Percentiles rank a stretch among this genome's conserved stretches.
These are phyloP conservation scores for Ceratocystiopsis sp. DNA, from an alignment of 2,329 filamentous ascomycete species.

Conservation along the genomic window DNA sequence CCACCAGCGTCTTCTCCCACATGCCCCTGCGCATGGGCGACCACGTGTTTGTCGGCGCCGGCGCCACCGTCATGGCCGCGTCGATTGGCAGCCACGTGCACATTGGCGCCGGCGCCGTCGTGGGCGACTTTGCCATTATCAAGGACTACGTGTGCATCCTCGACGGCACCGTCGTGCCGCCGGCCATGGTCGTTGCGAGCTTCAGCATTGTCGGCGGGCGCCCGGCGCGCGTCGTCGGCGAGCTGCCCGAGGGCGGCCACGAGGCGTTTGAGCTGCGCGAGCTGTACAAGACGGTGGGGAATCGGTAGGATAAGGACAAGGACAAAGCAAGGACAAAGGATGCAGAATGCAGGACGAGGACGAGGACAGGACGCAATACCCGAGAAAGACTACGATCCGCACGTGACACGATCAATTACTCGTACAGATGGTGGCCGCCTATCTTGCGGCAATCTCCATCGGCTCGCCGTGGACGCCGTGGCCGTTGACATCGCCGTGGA, in stretches of 20 bases:
- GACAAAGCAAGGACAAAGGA: no score
- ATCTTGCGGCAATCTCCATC: conserved; percentile 7
- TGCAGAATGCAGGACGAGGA: no score
- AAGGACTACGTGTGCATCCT: conserved; percentile 86
- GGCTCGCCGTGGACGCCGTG: not conserved
- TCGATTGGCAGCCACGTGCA: conserved; percentile 72
- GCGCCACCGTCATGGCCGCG: conserved; percentile 65
- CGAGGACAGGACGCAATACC: no score
- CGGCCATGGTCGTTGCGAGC: conserved; percentile 82
- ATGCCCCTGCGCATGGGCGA: conserved; percentile 87
- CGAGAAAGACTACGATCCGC: no score
- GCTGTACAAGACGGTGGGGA: conserved; percentile 46
- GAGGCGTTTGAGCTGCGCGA: conserved; percentile 48
- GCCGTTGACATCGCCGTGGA: no score
- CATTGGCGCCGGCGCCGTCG: conserved; percentile 58
- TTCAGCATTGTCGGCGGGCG: conserved; percentile 79
- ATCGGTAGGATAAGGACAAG: no score
- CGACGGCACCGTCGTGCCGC: conserved; percentile 67
- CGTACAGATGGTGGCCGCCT: no score
- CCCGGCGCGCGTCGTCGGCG: conserved; percentile 65
- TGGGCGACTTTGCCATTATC: conserved; percentile 78
- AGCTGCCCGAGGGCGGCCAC: conserved; percentile 55
- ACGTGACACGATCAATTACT: no score
- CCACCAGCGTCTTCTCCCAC: conserved; percentile 45
- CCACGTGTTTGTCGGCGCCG: conserved; percentile 75